Evolutionary conservation across 2,329 filamentous ascomycete species (phyloP), one percentile per base, ranked within the genome.

Genomic region (Fusarium duplospermum): DNA sequence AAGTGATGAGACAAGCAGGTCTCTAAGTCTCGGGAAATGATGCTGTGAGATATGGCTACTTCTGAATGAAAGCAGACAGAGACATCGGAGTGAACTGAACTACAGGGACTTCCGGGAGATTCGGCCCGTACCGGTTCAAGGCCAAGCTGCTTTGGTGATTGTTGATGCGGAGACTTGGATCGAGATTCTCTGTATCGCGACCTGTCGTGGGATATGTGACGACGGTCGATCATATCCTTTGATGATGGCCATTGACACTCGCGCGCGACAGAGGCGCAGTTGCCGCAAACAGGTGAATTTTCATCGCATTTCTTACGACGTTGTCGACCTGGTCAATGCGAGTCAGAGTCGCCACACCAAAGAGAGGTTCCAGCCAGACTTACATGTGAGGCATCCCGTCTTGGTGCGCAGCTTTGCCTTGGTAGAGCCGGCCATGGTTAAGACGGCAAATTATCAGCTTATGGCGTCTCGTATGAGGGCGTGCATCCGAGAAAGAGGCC

Each of bases 231-330:
- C 22, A 73, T 42, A 9, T 75, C 72, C 6, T 54, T 36, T 0
- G 70, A 35, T 13, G 72, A 65, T 0, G 73, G 73, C 73, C 73
- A 75, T 14, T 67, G 62, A 5, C 73, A 75, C 7, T 45, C 36
- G 4, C 70, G 64, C 1, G 45, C 27, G 0, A 70, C 70, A 2
- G 52, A 45, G 5, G 24, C 29, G 14, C 73, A 75, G 6, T 59
- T 40, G 2, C 45, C 52, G 33, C 73, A 75, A 20, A 73, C n/a
- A 1, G 73, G 73, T 1, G 59, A 18, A 2, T 31, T 54, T 31
- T 75, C 73, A 18, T 75, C 72, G 40, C 73, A 75, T 54, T 75
- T 75, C 61, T 75, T 75, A 0, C 73, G 70, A 24, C 73, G 61
- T 29, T 71, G 64, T n/a, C 72, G 61, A 14, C 73, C 73, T 75